These are phyloP conservation scores for Vanrija pseudolonga DNA, from an alignment of 1,284 basidiomycete genomes.

Conservation along the genomic window DNA sequence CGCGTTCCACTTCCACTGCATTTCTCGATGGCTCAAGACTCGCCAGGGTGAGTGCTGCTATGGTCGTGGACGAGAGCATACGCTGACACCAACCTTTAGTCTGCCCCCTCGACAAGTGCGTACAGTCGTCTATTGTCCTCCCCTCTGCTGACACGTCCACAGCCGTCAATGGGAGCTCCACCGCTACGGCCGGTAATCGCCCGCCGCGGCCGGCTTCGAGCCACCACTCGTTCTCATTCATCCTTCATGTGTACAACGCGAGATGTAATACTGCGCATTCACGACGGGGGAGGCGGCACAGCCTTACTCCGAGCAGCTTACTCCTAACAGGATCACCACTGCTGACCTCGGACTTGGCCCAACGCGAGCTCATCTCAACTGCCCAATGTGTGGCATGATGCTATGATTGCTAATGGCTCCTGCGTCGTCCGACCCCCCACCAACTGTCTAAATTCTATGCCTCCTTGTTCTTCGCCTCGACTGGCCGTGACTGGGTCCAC, in stretches of 20 bases:
- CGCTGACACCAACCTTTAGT: conserved; percentile 53
- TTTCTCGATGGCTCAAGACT: conserved; percentile 98
- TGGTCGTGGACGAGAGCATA: neutral
- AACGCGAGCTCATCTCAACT: too few relatives aligned
- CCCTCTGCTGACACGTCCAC: conserved; percentile 35
- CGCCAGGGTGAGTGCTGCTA: conserved; percentile 59
- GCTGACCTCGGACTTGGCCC: too few relatives aligned
- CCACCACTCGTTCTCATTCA: neutral
- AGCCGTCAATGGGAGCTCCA: conserved; percentile 51
- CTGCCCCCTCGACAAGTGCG: conserved; percentile 91
- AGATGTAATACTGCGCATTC: conserved; percentile 1
- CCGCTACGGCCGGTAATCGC: conserved; percentile 47
- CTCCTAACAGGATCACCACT: too few relatives aligned
- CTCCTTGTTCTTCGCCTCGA: neutral
- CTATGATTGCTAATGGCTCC: neutral
- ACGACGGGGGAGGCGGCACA: neutral
- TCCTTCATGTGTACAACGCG: neutral
- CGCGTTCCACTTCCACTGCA: conserved; percentile 99
- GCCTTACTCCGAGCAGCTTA: neutral
- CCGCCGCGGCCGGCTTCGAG: neutral
- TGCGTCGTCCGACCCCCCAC: neutral
- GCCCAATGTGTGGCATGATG: neutral
- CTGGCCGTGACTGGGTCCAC: conserved; percentile 36
- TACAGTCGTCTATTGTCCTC: neutral
- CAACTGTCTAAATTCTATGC: too few relatives aligned